Evolutionary conservation across 2,329 filamentous ascomycete genomes (phyloP), one percentile per base, ranked within the genome.

Genomic region (Cordyceps tenuipes): DNA sequence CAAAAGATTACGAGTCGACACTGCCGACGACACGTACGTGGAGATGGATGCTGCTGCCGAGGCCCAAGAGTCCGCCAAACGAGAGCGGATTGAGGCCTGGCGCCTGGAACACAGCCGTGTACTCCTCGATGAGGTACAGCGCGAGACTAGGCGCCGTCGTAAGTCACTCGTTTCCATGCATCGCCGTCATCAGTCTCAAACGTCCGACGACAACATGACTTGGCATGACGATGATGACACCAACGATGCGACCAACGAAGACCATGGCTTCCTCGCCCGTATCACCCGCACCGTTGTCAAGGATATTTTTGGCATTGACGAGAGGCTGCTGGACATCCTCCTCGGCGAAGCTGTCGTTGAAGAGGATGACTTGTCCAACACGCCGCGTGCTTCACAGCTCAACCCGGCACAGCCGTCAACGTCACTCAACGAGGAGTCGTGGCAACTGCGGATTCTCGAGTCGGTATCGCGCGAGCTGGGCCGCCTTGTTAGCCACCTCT

Each of bases 271-370:
- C 65, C 90, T 91, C 84, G 85, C 86, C 62, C 83, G 88, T 12
- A 84, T 97, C 54, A 96, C 93, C 3, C 84, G 89, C 61, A 90
- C 87, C 67, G 88, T 97, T 31, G 91, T 99, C 66, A 84, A 86
- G 57, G 91, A 97, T 69, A 76, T 99, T 48, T 89, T 97, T 70
- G 93, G 93, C 9, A 89, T 99, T 59, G 92, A 97, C 67, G 91
- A 97, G 64, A 83, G 84, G 54, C 78, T 94, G 21, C 80, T 99
- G 9, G 89, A 89, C 0, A 86, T 97, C 54, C 86, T 99, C 9
- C 87, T 97, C 60, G 94, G 94, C 13, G 91, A 97, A 70, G 77
- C 83, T 2, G 75, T 96, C 3, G 76, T 75, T 29, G 75, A 78
- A 29, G 74, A 74, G 19, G 75, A 80, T 43, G 73, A 79, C 61